A percentile compares a stretch with the other conserved stretches of the same genome.
These are phyloP conservation scores for Colletotrichum gloeosporioides DNA, from an alignment of 2,329 filamentous ascomycete genomes.

Conservation along the genomic window DNA sequence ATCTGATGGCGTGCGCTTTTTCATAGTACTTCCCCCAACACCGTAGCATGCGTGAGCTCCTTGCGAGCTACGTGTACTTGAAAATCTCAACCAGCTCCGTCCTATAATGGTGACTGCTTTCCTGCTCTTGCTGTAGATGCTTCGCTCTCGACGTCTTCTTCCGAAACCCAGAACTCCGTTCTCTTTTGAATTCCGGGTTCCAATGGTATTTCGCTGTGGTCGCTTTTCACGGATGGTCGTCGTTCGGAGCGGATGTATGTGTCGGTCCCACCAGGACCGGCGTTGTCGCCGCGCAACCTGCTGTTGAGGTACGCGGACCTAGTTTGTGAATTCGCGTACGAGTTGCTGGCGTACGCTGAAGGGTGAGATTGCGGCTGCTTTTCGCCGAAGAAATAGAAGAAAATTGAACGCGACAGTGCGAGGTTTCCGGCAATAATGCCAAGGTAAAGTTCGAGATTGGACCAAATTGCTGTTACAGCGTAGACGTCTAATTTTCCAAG, in stretches of 20 bases:
- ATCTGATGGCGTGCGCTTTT: not conserved
- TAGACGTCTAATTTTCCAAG: slow-evolving; percentile 30
- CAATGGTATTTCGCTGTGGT: slow-evolving; percentile 24
- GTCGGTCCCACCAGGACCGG: not conserved
- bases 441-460: slow-evolving; percentile 40
- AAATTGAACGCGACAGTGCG: slow-evolving; percentile 28
- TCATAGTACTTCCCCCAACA: not conserved
- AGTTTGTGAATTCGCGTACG: slow-evolving; percentile 6
- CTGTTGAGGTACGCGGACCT: slow-evolving; percentile 13
- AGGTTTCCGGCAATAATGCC: slow-evolving; percentile 41
- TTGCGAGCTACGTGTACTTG: not conserved
- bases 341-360: not conserved
- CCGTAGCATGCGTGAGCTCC: not conserved
- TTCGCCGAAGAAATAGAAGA: slow-evolving; percentile 24
- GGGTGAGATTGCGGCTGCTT: not conserved
- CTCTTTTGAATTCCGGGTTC: slow-evolving; percentile 24
- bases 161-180: slow-evolving; percentile 24
- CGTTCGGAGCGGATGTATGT: slow-evolving; percentile 16
- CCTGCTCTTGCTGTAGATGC: not conserved
- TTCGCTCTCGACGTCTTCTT: slow-evolving; percentile 13
- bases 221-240: slow-evolving; percentile 20
- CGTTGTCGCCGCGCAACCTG: slow-evolving; percentile 20
- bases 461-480: slow-evolving; percentile 41
- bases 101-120: not conserved
- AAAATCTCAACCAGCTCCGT: not conserved